These are phyloP conservation scores for Musa troglodytarum DNA, from an alignment of 176 grass and related monocot genomes.

Conservation along the genomic window DNA sequence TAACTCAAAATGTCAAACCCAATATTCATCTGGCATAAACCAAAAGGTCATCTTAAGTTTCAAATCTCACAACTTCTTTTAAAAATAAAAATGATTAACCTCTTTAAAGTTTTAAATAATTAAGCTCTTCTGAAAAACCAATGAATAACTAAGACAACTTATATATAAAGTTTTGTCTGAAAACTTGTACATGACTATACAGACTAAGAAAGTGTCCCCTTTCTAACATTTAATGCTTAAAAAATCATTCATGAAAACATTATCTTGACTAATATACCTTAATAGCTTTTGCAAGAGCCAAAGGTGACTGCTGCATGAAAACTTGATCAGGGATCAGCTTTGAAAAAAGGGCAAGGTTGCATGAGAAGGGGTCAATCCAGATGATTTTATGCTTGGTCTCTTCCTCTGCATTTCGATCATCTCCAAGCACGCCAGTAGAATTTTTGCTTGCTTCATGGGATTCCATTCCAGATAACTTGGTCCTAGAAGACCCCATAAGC, in stretches of 20 bases:
- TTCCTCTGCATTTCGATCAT: conserved; percentile 26
- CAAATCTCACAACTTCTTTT: not conserved
- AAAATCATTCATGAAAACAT: conserved; percentile 14
- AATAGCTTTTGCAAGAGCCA: conserved; percentile 87
- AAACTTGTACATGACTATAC: not conserved
- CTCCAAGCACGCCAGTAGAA: conserved; percentile 5
- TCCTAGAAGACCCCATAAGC: conserved; percentile 17
- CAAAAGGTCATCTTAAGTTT: not conserved
- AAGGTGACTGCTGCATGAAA: conserved; percentile 72
- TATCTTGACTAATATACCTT: conserved; percentile 45
- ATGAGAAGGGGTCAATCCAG: conserved; percentile 79
- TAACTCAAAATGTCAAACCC: too few species aligned
- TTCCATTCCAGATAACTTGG: not conserved
- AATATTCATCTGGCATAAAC: not conserved
- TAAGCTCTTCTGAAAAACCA: too few species aligned
- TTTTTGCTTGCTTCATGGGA: conserved; percentile 13
- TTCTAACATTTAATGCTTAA: conserved; percentile 1
- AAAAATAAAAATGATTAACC: too few species aligned
- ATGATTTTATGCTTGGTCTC: conserved; percentile 33
- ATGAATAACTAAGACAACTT: too few species aligned
- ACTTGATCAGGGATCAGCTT: conserved; percentile 47
- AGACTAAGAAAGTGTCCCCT: not conserved
- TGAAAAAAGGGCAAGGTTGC: conserved; percentile 76
- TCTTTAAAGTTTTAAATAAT: too few species aligned
- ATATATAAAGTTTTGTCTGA: not conserved